phyloP scores from a whole-genome alignment of 1,284 basidiomycete genomes.

The Tausonia pullulans region DNA sequence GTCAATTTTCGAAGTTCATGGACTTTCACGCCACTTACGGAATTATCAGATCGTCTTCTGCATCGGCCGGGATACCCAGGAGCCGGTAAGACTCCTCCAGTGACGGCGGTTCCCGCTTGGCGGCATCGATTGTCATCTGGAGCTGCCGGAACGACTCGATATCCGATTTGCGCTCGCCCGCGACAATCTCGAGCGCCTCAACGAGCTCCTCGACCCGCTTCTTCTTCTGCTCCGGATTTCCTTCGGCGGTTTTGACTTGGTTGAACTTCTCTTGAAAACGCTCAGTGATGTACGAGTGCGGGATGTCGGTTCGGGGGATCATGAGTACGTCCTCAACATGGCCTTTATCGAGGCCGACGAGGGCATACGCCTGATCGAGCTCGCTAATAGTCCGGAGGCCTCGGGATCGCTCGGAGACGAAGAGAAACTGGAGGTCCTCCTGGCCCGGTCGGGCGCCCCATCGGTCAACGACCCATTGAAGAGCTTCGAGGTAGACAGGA shows the following conservation, averaged over 20 bases:
- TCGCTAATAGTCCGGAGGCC: constrained; percentile 2
- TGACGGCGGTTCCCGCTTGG: constrained; percentile 46
- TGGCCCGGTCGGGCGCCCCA: background rate
- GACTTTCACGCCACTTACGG: constrained; percentile 28
- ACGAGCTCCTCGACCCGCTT: background rate
- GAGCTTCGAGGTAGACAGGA: constrained; percentile 11
- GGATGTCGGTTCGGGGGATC: background rate
- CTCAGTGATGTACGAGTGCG: constrained; percentile 2
- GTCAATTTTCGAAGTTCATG: background rate
- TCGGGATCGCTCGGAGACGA: constrained; percentile 6
- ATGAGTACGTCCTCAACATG: background rate
- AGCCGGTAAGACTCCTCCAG: constrained; percentile 59
- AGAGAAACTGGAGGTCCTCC: constrained; percentile 10
- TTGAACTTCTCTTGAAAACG: background rate
- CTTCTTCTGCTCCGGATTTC: background rate
- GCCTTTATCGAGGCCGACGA: background rate
- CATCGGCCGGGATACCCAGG: constrained; percentile 54
- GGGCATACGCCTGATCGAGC: constrained; percentile 9
- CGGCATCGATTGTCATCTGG: constrained; percentile 40
- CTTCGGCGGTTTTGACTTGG: background rate
- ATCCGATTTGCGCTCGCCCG: constrained; percentile 39
- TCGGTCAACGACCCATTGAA: background rate
- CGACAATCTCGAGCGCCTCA: constrained; percentile 44
- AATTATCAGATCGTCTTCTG: constrained; percentile 64
- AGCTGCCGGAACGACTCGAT: constrained; percentile 41